These are phyloP conservation scores for Pythium brassicae DNA, from an alignment of 352 stramenopile species.

Conservation along the genomic window DNA sequence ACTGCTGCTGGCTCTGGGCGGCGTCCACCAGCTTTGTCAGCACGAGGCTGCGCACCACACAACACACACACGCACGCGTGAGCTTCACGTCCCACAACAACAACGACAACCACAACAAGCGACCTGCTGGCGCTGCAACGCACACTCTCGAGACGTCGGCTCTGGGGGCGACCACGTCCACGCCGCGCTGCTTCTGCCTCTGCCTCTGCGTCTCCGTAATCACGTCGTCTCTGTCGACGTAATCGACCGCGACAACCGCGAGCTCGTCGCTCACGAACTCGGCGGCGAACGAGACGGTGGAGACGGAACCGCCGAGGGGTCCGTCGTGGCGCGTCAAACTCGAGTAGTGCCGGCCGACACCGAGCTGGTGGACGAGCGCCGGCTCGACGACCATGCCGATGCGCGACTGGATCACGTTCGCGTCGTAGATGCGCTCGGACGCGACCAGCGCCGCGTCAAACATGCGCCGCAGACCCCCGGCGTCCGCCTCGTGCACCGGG, in stretches of 20 bases:
- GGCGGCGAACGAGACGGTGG: conserved; percentile 31
- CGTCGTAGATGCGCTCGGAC: background rate
- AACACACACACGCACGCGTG: background rate
- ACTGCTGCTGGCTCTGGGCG: conserved; percentile 13
- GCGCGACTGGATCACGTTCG: conserved; percentile 19
- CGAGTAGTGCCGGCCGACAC: conserved; percentile 27
- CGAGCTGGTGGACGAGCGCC: conserved; percentile 30
- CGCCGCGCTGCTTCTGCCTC: background rate
- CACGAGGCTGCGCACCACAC: conserved; percentile 4
- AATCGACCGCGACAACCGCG: conserved; percentile 36
- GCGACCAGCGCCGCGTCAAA: conserved; percentile 22
- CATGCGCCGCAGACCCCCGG: conserved; percentile 21
- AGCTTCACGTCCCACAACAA: background rate
- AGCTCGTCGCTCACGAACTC: conserved; percentile 35
- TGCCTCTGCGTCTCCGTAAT: background rate
- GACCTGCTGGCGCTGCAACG: no score
- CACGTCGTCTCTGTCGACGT: conserved; percentile 42
- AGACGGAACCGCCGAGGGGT: conserved; percentile 28
- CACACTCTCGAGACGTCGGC: conserved; percentile 1
- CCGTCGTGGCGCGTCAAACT: conserved; percentile 34
- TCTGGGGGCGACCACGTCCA: background rate
- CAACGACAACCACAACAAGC: no score
- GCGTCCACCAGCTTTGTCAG: conserved; percentile 22
- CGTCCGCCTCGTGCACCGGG: background rate
- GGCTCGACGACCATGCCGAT: conserved; percentile 28